Conservation (phyloP, 495 filamentous ascomycete genomes). For the Xylona heveae region DNA sequence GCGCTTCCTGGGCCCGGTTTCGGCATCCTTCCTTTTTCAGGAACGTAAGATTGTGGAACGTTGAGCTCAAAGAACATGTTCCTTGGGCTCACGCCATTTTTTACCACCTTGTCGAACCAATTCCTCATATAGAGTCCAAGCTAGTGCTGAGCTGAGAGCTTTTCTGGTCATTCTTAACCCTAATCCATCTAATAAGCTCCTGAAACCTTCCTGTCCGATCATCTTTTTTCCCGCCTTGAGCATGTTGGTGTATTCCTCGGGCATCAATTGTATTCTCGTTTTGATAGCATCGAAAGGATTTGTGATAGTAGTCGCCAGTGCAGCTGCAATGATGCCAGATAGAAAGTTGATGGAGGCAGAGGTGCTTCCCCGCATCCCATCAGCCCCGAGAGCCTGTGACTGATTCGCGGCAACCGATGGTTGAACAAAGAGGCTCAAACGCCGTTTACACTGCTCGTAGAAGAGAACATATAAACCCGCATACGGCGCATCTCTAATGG, state of each 20-base stretch:
- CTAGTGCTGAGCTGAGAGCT: conserved; percentile 73
- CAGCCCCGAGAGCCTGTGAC: no score
- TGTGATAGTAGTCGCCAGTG: conserved; percentile 63
- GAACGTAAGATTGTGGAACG: no score
- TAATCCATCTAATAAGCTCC: conserved; percentile 70
- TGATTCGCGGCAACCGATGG: no score
- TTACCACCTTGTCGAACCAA: conserved; percentile 56
- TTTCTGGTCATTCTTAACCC: conserved; percentile 79
- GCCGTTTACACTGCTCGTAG: conserved; percentile 73
- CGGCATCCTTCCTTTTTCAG: no score
- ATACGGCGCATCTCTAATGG: conserved; percentile 83
- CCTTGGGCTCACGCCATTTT: conserved; percentile 19
- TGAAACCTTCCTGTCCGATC: conserved; percentile 59
- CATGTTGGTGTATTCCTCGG: conserved; percentile 70
- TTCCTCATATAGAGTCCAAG: conserved; percentile 96
- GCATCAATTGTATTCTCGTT: conserved; percentile 82
- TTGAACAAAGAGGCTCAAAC: conserved; percentile 22
- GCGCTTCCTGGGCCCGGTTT: no score
- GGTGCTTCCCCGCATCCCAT: conserved; percentile 12
- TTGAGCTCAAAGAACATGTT: not conserved
- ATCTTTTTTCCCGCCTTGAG: conserved; percentile 50
- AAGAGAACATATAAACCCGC: conserved; percentile 87
- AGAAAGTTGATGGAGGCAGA: conserved; percentile 68
- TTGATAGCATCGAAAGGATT: conserved; percentile 97
- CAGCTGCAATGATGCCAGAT: conserved; percentile 58